Percentiles rank a stretch among this genome's conserved stretches.
These are phyloP conservation scores for Saccharomycodes ludwigii DNA, from an alignment of 805 yeast species.

Conservation along the genomic window DNA sequence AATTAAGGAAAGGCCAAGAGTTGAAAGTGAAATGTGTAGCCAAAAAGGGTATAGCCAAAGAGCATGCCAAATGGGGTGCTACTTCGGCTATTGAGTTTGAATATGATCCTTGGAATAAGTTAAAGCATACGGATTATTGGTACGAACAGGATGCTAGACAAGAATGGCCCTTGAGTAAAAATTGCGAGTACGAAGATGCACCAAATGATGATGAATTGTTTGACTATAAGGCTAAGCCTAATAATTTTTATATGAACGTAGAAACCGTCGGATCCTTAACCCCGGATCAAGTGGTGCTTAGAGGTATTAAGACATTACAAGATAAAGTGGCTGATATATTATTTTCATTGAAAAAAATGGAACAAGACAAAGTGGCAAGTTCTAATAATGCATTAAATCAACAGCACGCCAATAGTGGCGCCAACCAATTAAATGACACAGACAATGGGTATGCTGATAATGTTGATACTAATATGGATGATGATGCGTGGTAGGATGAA, in stretches of 20 bases:
- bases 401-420: constrained; percentile 17
- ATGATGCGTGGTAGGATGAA: constrained; percentile 6
- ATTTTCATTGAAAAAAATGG: constrained; percentile 48
- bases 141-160: constrained; percentile 75
- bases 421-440: constrained; percentile 8
- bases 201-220: constrained; percentile 80
- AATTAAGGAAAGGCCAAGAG: constrained; percentile 86
- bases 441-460: constrained; percentile 21
- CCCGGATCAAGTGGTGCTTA: constrained; percentile 78
- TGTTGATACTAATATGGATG: constrained; percentile 18
- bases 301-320: constrained; percentile 77
- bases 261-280: constrained; percentile 87
- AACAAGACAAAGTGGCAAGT: constrained; percentile 30
- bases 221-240: constrained; percentile 74
- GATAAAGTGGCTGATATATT: constrained; percentile 83
- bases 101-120: constrained; percentile 98
- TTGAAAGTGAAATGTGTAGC: constrained; percentile 84
- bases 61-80: constrained; percentile 98
- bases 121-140: constrained; percentile 95
- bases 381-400: constrained; percentile 20
- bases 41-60: constrained; percentile 93
- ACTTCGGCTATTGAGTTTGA: constrained; percentile 93
- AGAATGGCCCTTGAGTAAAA: constrained; percentile 89
- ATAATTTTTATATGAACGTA: constrained; percentile 72
- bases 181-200: constrained; percentile 93